Percentiles rank a stretch among this genome's conserved stretches.
Evolutionary conservation across 257 asterid species (phyloP).

Genomic region (Jaltomata sinuosa): DNA sequence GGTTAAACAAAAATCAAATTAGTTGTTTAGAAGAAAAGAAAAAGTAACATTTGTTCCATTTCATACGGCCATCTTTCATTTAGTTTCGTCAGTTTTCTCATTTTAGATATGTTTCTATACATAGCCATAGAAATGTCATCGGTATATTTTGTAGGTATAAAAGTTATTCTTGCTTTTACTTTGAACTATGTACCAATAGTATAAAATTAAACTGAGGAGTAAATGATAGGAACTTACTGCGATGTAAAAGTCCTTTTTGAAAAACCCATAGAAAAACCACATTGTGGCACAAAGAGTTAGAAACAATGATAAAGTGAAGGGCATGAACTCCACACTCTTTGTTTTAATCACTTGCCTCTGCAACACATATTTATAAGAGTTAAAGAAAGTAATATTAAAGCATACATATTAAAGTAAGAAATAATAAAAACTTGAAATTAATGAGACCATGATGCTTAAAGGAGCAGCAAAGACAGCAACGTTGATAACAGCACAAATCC

Average conservation of each 20-base stretch:
- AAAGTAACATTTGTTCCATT: no score
- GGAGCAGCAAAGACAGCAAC: constrained; percentile 74
- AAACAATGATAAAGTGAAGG: constrained; percentile 48
- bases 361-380: neutral
- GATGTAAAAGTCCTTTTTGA: constrained; percentile 44
- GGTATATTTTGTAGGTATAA: no score
- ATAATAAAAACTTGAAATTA: neutral
- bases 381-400: neutral
- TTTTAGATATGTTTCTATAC: no score
- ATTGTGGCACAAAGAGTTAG: constrained; percentile 49
- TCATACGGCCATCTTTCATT: no score
- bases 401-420: neutral
- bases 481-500: constrained; percentile 52
- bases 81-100: no score
- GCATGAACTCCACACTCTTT: constrained; percentile 69
- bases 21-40: no score
- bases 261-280: constrained; percentile 76
- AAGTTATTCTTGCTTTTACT: no score
- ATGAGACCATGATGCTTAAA: constrained; percentile 54
- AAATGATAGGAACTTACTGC: constrained; percentile 34
- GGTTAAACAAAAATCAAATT: neutral
- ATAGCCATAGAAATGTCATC: no score
- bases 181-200: no score
- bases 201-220: no score
- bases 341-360: constrained; percentile 58